These are phyloP conservation scores for Zea mays DNA, from an alignment of 176 grass and related monocot species.

Conservation along the genomic window Zm-B73-REFERENCE-NAM-5.0 NC_050103.1:175556001-175556500, in stretches of 20 bases:
- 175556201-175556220: conserved; percentile 27
- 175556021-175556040: neutral
- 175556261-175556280: too few species aligned
- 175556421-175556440: conserved; percentile 26
- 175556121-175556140: conserved; percentile 18
- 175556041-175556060: neutral
- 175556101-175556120: neutral
- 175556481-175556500: conserved; percentile 51
- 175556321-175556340: conserved; percentile 38
- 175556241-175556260: neutral
- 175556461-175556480: conserved; percentile 29
- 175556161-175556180: conserved; percentile 5
- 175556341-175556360: too few species aligned
- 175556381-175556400: too few species aligned
- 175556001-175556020: neutral
- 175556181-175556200: conserved; percentile 32
- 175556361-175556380: too few species aligned
- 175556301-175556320: neutral
- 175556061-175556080: neutral
- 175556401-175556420: conserved; percentile 30
- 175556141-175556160: neutral
- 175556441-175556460: conserved; percentile 26
- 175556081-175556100: neutral
- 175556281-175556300: conserved; percentile 35
- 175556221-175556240: conserved; percentile 33